Evolutionary conservation across 805 yeast genomes (phyloP).

Genomic region (Starmerella sirachaensis): DNA sequence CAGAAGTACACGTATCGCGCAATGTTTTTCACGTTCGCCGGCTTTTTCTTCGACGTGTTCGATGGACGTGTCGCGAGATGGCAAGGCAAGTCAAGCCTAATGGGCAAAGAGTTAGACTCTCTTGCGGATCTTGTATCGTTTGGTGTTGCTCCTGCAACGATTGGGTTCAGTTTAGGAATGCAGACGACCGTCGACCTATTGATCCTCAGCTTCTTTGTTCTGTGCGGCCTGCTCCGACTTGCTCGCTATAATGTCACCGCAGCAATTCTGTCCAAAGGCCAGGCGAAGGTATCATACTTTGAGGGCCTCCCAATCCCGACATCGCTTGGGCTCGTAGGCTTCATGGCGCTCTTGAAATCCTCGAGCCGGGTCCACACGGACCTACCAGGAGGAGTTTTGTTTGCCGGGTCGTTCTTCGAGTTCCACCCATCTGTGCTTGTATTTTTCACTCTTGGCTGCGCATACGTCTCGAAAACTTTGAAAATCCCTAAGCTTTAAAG

Average conservation of each 20-base stretch:
- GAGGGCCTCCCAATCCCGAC: slow-evolving; percentile 97
- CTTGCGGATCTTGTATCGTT: slow-evolving; percentile 90
- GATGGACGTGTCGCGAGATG: slow-evolving; percentile 96
- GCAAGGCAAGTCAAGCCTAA: slow-evolving; percentile 77
- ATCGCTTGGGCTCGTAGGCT: slow-evolving; percentile 56
- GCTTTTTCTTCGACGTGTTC: slow-evolving; percentile 88
- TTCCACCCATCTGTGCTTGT: slow-evolving; percentile 58
- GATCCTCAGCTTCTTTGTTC: slow-evolving; percentile 67
- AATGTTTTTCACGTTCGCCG: slow-evolving; percentile 76
- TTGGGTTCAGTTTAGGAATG: slow-evolving; percentile 85
- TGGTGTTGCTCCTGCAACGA: slow-evolving; percentile 89
- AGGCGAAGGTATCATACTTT: slow-evolving; percentile 61
- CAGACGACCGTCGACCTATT: slow-evolving; percentile 72
- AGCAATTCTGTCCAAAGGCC: slow-evolving; percentile 87
- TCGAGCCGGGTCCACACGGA: slow-evolving; percentile 33
- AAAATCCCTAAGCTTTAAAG: slow-evolving; percentile 80
- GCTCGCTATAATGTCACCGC: slow-evolving; percentile 95
- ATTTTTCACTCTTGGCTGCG: slow-evolving; percentile 73
- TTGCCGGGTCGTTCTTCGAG: slow-evolving; percentile 48
- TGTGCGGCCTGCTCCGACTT: slow-evolving; percentile 85
- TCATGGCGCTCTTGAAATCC: slow-evolving; percentile 59
- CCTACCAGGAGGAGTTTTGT: slow-evolving; percentile 55
- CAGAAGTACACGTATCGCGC: slow-evolving; percentile 61
- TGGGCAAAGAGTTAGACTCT: slow-evolving; percentile 97
- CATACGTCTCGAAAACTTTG: slow-evolving; percentile 80